A percentile compares a stretch with the other conserved stretches of the same genome.
Conservation (phyloP, 768 basidiomycete genomes). For the Mycena alexandri region DNA sequence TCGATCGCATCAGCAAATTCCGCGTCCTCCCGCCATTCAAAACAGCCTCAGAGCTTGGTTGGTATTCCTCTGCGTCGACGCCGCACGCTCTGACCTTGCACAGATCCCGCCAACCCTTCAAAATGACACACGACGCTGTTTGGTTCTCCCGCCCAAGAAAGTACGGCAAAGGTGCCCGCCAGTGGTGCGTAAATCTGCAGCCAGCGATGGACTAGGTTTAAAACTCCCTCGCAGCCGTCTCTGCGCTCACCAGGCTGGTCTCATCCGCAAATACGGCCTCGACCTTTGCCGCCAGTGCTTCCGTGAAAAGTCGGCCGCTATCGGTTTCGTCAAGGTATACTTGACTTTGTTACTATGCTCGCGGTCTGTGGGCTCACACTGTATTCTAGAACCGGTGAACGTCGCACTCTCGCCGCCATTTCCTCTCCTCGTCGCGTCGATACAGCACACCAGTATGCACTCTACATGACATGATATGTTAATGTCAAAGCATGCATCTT, state of each 20-base stretch:
- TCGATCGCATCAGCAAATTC: background rate
- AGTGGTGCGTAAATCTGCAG: slow-evolving; percentile 78
- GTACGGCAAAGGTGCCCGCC: slow-evolving; percentile 94
- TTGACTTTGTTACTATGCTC: background rate
- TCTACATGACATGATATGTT: slow-evolving; percentile 38
- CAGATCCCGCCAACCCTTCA: slow-evolving; percentile 50
- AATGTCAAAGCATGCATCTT: slow-evolving; percentile 32
- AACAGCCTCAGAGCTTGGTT: slow-evolving; percentile 31
- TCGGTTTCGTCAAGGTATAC: slow-evolving; percentile 93
- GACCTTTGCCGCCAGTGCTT: slow-evolving; percentile 99
- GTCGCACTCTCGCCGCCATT: background rate
- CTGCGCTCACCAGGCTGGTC: slow-evolving; percentile 97
- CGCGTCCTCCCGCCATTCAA: slow-evolving; percentile 10
- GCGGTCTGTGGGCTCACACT: background rate
- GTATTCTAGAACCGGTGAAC: slow-evolving; percentile 37
- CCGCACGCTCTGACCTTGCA: slow-evolving; percentile 2
- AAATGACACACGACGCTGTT: slow-evolving; percentile 98
- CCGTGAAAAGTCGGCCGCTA: slow-evolving; percentile 94
- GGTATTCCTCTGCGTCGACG: background rate
- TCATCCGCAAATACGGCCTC: slow-evolving; percentile 97
- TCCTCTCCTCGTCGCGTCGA: slow-evolving; percentile 27
- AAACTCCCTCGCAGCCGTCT: slow-evolving; percentile 75
- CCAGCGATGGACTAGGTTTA: slow-evolving; percentile 16
- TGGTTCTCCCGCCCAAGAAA: slow-evolving; percentile 98
- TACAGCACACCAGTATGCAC: slow-evolving; percentile 36